phyloP scores from a whole-genome alignment of 2,329 filamentous ascomycete species.

The Chrysoporthe deuterocubensis region DNA sequence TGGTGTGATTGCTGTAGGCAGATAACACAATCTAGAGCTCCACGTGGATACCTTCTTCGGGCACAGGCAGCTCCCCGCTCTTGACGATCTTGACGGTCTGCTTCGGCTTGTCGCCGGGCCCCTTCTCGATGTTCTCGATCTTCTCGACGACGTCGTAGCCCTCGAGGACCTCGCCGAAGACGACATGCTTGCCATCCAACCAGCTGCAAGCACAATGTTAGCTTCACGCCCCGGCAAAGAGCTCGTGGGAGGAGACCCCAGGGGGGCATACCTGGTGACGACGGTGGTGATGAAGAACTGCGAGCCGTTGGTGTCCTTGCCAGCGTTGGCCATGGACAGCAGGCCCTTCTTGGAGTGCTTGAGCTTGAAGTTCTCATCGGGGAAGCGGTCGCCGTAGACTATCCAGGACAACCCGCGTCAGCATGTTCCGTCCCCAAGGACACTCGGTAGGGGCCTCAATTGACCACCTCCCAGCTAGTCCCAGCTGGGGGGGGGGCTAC shows the following conservation, averaged over 20 bases:
- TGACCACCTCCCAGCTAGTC: not conserved
- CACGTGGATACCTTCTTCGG: slow-evolving; percentile 89
- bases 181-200: slow-evolving; percentile 84
- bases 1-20: slow-evolving; percentile 4
- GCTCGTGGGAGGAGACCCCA: slow-evolving; percentile 16
- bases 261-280: slow-evolving; percentile 67
- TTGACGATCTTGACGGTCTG: slow-evolving; percentile 76
- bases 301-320: slow-evolving; percentile 84
- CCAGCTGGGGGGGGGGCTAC: slow-evolving; percentile 37
- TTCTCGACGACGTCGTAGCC: slow-evolving; percentile 80
- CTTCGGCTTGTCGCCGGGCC: slow-evolving; percentile 68
- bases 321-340: slow-evolving; percentile 84
- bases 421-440: not conserved
- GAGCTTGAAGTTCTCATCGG: slow-evolving; percentile 94
- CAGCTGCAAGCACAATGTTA: slow-evolving; percentile 53
- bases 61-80: slow-evolving; percentile 82
- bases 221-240: slow-evolving; percentile 1
- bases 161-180: slow-evolving; percentile 88
- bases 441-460: not conserved
- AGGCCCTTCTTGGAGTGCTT: slow-evolving; percentile 87
- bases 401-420: not conserved
- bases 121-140: slow-evolving; percentile 75
- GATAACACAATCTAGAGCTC: slow-evolving; percentile 65
- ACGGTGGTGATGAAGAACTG: slow-evolving; percentile 93
- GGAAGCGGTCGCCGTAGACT: slow-evolving; percentile 84